phyloP scores from a whole-genome alignment of 2,329 filamentous ascomycete species.

The Epichloe brachyelytri region DNA sequence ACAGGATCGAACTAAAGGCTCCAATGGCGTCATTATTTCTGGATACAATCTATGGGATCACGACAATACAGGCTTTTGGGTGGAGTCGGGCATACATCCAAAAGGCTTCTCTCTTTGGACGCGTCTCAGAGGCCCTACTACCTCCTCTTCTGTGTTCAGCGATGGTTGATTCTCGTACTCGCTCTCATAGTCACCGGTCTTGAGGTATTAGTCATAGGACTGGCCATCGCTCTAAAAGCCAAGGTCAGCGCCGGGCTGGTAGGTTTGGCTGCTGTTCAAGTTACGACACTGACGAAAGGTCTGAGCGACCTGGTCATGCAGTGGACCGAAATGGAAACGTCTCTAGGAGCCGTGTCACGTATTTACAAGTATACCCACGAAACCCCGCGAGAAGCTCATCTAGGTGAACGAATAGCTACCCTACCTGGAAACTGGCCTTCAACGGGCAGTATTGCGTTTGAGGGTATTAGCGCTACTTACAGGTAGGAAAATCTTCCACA shows the following conservation, averaged over 20 bases:
- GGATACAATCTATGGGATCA: background rate
- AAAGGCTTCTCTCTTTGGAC: background rate
- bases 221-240: background rate
- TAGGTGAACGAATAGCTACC: too few species aligned
- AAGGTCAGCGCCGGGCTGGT: background rate
- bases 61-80: background rate
- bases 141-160: background rate
- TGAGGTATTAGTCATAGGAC: background rate
- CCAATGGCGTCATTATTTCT: background rate
- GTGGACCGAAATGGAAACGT: background rate
- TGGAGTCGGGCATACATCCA: background rate
- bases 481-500: too few species aligned
- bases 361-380: too few species aligned
- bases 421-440: too few species aligned
- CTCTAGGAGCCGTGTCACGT: background rate
- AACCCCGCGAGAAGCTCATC: too few species aligned
- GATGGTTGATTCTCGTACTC: background rate
- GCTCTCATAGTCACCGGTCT: background rate
- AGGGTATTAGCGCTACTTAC: too few species aligned
- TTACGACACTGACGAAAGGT: background rate
- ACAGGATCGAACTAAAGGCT: background rate
- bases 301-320: background rate
- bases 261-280: background rate
- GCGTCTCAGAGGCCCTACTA: background rate
- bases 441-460: too few species aligned